Conservation (phyloP, 139 green algal genomes). For the Picochlorum sp. region DNA sequence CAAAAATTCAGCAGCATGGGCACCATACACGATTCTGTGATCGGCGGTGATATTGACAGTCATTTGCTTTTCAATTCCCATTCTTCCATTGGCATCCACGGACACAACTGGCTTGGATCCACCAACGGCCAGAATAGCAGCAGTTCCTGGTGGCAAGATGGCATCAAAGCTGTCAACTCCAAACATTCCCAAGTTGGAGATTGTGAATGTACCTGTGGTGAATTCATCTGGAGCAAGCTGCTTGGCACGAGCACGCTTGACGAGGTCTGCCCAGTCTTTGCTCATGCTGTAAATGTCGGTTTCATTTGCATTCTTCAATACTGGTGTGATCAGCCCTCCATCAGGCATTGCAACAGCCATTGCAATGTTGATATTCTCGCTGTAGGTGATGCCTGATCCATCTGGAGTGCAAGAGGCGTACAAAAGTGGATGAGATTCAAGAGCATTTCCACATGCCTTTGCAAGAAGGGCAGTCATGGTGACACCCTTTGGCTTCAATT, state of each 20-base stretch:
- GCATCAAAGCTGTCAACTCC: constrained; percentile 93
- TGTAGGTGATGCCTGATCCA: constrained; percentile 85
- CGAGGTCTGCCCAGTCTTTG: constrained; percentile 65
- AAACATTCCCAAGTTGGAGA: constrained; percentile 99
- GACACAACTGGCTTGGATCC: constrained; percentile 81
- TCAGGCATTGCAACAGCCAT: constrained; percentile 93
- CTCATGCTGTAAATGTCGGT: constrained; percentile 94
- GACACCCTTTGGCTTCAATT: constrained; percentile 95
- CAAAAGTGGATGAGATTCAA: constrained; percentile 85
- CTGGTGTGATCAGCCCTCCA: constrained; percentile 95
- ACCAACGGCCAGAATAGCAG: constrained; percentile 88
- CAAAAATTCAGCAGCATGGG: constrained; percentile 88
- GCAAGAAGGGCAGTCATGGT: constrained; percentile 96
- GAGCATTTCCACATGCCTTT: constrained; percentile 84
- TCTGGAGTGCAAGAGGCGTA: constrained; percentile 78
- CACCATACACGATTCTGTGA: constrained; percentile 94
- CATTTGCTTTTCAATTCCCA: constrained; percentile 93
- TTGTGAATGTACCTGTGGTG: constrained; percentile 90
- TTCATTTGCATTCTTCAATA: constrained; percentile 86
- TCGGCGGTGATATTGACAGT: constrained; percentile 92
- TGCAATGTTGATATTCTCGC: constrained; percentile 87
- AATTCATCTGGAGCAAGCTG: constrained; percentile 80
- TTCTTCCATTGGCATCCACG: constrained; percentile 64
- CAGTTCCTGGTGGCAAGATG: constrained; percentile 84
- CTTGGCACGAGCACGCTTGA: constrained; percentile 88